Base-by-base conservation (phyloP, 73 alveolate species). In the Blepharisma japonicum region DNA sequence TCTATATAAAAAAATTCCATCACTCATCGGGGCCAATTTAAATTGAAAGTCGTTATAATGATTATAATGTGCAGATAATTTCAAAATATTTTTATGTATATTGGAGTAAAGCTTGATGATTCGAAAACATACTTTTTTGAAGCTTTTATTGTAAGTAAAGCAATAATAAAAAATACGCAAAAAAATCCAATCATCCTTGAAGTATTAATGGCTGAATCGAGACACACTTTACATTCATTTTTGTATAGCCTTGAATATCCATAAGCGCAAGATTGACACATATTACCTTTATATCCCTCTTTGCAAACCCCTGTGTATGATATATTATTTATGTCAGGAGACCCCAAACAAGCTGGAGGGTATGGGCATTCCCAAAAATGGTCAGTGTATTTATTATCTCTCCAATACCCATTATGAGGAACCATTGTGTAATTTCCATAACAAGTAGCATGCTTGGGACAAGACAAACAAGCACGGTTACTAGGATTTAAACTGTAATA, bases 401-500 rank as follows among this genome's bases (percentile, higher is more conserved):
- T 8, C 72, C 72, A 56, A 56, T 56, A 21, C 6, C 72, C 72
- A 7, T 8, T 7, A 9, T 14, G 7, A 14, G 72, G 72, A 56
- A 14, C 45, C 9, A 56, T 14, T 14, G 20, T 56, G n/a, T n/a
- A n/a, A 56, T 56, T 56, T 14, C 45, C 20, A 7, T 8, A 56
- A 20, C 72, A 56, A 6, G 20, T 20, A 7, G 72, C 72, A 20
- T 56, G 7, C 8, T 14, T 8, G 18, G 72, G 72, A 20, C 72
- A 56, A 14, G 25, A 14, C 25, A 6, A 6, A 20, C 72, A 56
- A 14, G 72, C n/a, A n/a, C n/a, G n/a, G n/a, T n/a, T n/a, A n/a
- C n/a, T n/a, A n/a, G n/a, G n/a, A n/a, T n/a, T n/a, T n/a, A n/a
- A n/a, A n/a, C n/a, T n/a, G n/a, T n/a, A n/a, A n/a, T n/a, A n/a